Conservation (phyloP, 192 early-diverging fungal species). For the Coemansia sp. region DNA sequence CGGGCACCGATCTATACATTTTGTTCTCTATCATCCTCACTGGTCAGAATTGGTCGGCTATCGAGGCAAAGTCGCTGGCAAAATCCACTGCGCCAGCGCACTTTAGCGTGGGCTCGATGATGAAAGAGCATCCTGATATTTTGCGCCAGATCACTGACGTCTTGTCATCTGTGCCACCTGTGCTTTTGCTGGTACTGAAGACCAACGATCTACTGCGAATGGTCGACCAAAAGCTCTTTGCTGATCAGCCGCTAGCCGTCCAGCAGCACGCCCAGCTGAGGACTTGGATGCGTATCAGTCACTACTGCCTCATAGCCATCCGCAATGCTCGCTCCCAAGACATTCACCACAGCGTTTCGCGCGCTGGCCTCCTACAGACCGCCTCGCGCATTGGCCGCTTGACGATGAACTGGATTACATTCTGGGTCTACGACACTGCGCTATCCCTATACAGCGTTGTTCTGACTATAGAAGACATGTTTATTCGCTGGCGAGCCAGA, state of each 20-base stretch:
- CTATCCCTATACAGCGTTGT: conserved; percentile 22
- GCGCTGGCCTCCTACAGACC: conserved; percentile 9
- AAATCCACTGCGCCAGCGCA: conserved; percentile 46
- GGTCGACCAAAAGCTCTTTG: conserved; percentile 63
- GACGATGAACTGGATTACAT: conserved; percentile 34
- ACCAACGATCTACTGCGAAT: conserved; percentile 88
- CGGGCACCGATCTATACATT: conserved; percentile 79
- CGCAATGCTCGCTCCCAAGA: conserved; percentile 40
- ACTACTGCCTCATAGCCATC: conserved; percentile 51
- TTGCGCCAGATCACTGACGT: conserved; percentile 78
- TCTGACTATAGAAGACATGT: conserved; percentile 25
- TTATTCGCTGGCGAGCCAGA: conserved; percentile 26
- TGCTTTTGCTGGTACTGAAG: conserved; percentile 87
- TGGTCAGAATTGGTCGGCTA: conserved; percentile 81
- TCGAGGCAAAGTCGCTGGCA: conserved; percentile 50
- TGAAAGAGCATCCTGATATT: conserved; percentile 63
- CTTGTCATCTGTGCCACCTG: conserved; percentile 80
- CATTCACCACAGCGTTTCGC: conserved; percentile 28
- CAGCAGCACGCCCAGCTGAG: conserved; percentile 51
- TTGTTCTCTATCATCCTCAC: conserved; percentile 90
- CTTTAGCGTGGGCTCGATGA: conserved; percentile 62
- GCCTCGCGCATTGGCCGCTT: conserved; percentile 15
- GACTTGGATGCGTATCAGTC: conserved; percentile 45
- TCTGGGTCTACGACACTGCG: conserved; percentile 27
- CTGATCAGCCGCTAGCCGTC: conserved; percentile 43